Evolutionary conservation across 148 eudicot species (phyloP), one percentile per base, ranked within the genome.

Genomic region (Vaccinium myrtillus): DNA sequence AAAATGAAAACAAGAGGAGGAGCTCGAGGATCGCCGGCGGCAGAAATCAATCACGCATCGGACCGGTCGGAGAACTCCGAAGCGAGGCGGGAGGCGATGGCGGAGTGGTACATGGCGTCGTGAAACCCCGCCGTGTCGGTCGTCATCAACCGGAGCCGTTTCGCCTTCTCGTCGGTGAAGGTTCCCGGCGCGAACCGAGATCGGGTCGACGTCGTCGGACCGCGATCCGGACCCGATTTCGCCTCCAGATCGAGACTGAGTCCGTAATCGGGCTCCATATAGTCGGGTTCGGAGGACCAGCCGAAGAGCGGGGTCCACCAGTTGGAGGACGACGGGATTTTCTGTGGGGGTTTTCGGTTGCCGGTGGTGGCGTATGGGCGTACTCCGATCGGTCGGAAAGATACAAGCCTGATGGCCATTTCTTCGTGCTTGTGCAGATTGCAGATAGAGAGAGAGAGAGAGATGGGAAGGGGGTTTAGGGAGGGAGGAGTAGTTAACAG

Each of bases 31-130:
- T 12, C 58, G 58, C 58, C 16, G 16, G 14, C 4, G 58, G 58
- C 58, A 75, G 23, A 63, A 23, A 23, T 23, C 32, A 74, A 59
- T 74, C 74, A 43, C 19, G 14, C 74, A 59, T 59, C 84, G 51
- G 80, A 82, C 27, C 55, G 80, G 56, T 79, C 43, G 65, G 87
- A 54, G 83, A 86, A 87, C 58, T 89, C 92, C 6, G 91, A 88
- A 21, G 92, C 92, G 30, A 90, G 88, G 48, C 91, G 80, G 4
- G 92, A 88, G 25, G 92, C 91, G 49, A 90, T 90, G 15, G 91
- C 89, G 2, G 92, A 90, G 86, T 90, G 92, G 74, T 90, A 90
- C 92, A 90, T 90, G 81, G 46, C 70, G 59, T 88, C 92, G 75
- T 90, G 90, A 46, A 81, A 85, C 82, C 88, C 63, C 78, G 53